Evolutionary conservation across 1,284 basidiomycete genomes (phyloP).

Genomic region (Heliocybe sulcata): DNA sequence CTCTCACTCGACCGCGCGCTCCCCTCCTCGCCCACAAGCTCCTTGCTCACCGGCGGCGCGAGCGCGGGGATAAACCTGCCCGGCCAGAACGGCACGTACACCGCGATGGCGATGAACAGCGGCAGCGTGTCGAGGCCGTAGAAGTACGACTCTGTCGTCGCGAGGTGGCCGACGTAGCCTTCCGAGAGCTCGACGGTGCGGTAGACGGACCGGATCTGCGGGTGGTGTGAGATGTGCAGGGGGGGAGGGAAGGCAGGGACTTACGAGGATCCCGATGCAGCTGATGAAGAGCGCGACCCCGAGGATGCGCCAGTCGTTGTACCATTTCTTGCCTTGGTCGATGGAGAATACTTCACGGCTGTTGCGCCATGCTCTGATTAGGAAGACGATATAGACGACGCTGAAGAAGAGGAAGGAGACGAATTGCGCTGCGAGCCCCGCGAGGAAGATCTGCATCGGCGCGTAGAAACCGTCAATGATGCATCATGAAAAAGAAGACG

Average conservation of each 20-base stretch:
- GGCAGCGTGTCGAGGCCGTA: slow-evolving; percentile 64
- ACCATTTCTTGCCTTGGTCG: slow-evolving; percentile 36
- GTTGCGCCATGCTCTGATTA: slow-evolving; percentile 40
- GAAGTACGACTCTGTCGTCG: slow-evolving; percentile 57
- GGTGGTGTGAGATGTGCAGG: not conserved
- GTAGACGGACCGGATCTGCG: slow-evolving; percentile 52
- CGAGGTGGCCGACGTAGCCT: slow-evolving; percentile 54
- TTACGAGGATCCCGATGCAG: slow-evolving; percentile 58
- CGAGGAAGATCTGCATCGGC: slow-evolving; percentile 47
- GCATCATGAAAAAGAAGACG: not conserved
- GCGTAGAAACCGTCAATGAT: not conserved
- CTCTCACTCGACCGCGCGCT: not conserved
- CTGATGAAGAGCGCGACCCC: slow-evolving; percentile 48
- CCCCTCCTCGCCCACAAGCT: not conserved
- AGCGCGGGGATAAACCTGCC: slow-evolving; percentile 38
- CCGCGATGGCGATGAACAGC: slow-evolving; percentile 49
- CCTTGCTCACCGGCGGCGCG: not conserved
- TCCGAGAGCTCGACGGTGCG: slow-evolving; percentile 61
- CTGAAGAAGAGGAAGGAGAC: slow-evolving; percentile 59
- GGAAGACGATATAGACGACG: slow-evolving; percentile 48
- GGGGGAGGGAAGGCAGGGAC: slow-evolving; percentile 10
- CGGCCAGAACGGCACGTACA: slow-evolving; percentile 56
- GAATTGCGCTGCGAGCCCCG: slow-evolving; percentile 57
- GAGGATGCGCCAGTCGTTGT: slow-evolving; percentile 54
- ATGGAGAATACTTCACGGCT: slow-evolving; percentile 39